These are phyloP conservation scores for Barnettozyma botsteinii DNA, from an alignment of 805 yeast genomes.

Conservation along the genomic window DNA sequence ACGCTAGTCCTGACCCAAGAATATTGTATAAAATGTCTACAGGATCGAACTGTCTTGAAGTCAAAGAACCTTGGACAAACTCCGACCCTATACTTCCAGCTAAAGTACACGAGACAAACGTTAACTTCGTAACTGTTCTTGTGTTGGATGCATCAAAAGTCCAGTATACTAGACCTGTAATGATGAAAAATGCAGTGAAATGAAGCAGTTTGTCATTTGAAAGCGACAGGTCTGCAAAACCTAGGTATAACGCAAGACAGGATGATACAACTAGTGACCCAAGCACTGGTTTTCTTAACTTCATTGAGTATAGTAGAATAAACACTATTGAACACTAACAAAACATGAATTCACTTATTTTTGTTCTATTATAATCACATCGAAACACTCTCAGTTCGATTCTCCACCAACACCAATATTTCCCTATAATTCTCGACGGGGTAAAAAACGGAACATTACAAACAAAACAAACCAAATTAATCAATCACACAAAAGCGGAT, in stretches of 20 bases:
- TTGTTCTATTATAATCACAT: too few species aligned
- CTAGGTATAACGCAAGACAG: slow-evolving; percentile 21
- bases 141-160: slow-evolving; percentile 34
- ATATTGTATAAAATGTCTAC: slow-evolving; percentile 39
- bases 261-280: slow-evolving; percentile 27
- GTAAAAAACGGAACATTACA: neutral
- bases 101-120: slow-evolving; percentile 39
- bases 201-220: slow-evolving; percentile 49
- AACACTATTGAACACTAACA: too few species aligned
- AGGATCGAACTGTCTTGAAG: slow-evolving; percentile 42
- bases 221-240: slow-evolving; percentile 32
- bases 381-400: neutral
- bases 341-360: too few species aligned
- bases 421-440: neutral
- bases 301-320: too few species aligned
- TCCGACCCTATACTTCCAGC: slow-evolving; percentile 47
- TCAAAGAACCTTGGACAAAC: slow-evolving; percentile 41
- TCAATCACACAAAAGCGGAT: neutral
- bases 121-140: slow-evolving; percentile 28
- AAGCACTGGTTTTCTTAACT: slow-evolving; percentile 28
- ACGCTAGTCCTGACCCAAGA: slow-evolving; percentile 24
- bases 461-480: neutral
- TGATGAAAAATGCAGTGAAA: slow-evolving; percentile 38
- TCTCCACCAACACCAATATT: neutral
- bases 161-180: slow-evolving; percentile 45